Conservation (phyloP, 176 grass and related monocot species). For the Musa itinerans region DNA sequence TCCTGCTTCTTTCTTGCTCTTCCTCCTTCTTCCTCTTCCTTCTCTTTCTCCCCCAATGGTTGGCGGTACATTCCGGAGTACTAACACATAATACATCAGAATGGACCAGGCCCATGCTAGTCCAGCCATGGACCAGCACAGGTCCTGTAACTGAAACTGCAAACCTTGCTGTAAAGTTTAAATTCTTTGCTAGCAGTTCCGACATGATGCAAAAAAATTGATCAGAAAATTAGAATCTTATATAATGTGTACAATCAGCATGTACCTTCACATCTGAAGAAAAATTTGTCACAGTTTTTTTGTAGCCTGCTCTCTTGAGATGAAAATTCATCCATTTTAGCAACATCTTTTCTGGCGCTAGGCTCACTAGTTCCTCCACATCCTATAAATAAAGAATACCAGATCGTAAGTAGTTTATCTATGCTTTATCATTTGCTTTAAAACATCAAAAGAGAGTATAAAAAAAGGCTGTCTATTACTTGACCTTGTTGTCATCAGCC, state of each 20-base stretch:
- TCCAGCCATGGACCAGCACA: too few relatives aligned
- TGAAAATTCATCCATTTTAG: slow-evolving; percentile 98
- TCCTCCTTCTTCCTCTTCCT: too few relatives aligned
- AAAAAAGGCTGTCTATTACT: not conserved
- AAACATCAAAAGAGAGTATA: slow-evolving; percentile 13
- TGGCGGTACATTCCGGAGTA: too few relatives aligned
- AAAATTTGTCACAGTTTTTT: slow-evolving; percentile 96
- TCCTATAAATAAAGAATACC: slow-evolving; percentile 46
- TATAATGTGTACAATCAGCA: not conserved
- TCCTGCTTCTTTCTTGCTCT: too few relatives aligned
- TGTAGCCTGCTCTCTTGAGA: slow-evolving; percentile 90
- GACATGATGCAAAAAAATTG: too few relatives aligned
- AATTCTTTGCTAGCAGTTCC: too few relatives aligned
- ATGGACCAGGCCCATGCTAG: too few relatives aligned
- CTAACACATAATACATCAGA: too few relatives aligned
- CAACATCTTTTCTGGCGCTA: slow-evolving; percentile 91
- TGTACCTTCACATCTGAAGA: slow-evolving; percentile 94
- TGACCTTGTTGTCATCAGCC: slow-evolving; percentile 80
- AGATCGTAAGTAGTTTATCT: not conserved
- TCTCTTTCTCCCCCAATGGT: too few relatives aligned
- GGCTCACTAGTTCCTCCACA: slow-evolving; percentile 82
- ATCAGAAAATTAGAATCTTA: too few relatives aligned
- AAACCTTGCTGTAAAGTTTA: too few relatives aligned
- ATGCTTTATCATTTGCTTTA: slow-evolving; percentile 1
- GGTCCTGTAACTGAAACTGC: too few relatives aligned